Base-by-base conservation (phyloP, 345 rosid genomes). In the Turritis glabra region DNA sequence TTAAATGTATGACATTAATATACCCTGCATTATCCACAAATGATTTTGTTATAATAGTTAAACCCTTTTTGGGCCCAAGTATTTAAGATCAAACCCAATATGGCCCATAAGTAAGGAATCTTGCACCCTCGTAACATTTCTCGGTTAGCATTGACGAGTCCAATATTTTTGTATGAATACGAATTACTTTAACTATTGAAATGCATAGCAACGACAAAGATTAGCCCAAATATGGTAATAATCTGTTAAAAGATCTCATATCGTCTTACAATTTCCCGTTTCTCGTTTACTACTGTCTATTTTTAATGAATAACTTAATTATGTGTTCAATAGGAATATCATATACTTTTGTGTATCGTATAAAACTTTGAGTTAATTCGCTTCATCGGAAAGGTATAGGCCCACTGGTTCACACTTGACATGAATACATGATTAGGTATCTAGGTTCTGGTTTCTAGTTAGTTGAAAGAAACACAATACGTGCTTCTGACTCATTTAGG, bases 381-480 rank as follows among this genome's bases (percentile, higher is more conserved):
- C 5, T 53, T 65, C 57, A 35, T 18, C 3, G 13, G 2, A 47
- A 47, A 56, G 57, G 48, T 35, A 12, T 18, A 23, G 61, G 35
- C 35, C 44, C 61, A 48, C 25, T 5, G 14, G 35, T 26, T 57
- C 61, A 75, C 10, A 40, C n/a, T n/a, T n/a, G n/a, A n/a, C n/a
- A 32, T 13, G 7, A 40, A 12, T 11, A 40, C 54, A 59, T 67
- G 73, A 21, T 58, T 66, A 75, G 78, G 73, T 59, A 18, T 19
- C 27, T 37, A 47, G 43, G 51, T 55, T 53, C 22, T 54, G 18
- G 38, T 30, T 50, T 30, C 38, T 32, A 63, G 60, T 64, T 54
- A 56, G 71, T 25, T 65, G 77, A 65, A 56, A 56, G 40, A 17
- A 33, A 74, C 52, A 56, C 25, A 33, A 44, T 56, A 47, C 65